Percentiles rank a stretch among this genome's conserved stretches.
Evolutionary conservation across 2,329 filamentous ascomycete species (phyloP).

Genomic region (Rhynchosporium secalis): DNA sequence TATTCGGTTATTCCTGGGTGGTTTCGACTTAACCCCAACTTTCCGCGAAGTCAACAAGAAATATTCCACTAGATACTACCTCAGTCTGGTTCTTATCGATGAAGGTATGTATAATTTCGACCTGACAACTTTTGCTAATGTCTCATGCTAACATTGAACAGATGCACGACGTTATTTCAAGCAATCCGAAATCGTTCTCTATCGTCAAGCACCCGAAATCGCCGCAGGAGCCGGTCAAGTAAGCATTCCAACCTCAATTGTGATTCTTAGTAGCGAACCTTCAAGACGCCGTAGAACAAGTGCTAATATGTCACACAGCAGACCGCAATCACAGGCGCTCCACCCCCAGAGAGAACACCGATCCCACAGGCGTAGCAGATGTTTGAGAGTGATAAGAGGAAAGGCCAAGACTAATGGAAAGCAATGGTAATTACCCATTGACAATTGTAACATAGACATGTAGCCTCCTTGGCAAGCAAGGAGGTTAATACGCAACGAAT

Average conservation of each 20-base stretch:
- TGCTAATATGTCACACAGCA: slow-evolving; percentile 26
- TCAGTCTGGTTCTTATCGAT: slow-evolving; percentile 92
- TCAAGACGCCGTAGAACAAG: too few relatives aligned
- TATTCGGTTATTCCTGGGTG: slow-evolving; percentile 93
- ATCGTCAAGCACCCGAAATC: slow-evolving; percentile 72
- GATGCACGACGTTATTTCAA: slow-evolving; percentile 98
- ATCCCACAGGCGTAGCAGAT: slow-evolving; percentile 24
- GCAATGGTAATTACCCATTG: slow-evolving; percentile 17
- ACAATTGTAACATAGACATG: slow-evolving; percentile 33
- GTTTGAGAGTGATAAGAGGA: neutral
- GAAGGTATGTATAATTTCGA: slow-evolving; percentile 60
- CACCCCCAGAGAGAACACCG: slow-evolving; percentile 37
- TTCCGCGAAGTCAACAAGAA: slow-evolving; percentile 99
- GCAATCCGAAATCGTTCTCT: slow-evolving; percentile 97
- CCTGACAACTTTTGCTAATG: too few relatives aligned
- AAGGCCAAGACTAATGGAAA: slow-evolving; percentile 18
- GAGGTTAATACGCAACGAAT: slow-evolving; percentile 9
- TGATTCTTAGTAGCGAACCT: too few relatives aligned
- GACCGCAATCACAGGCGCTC: slow-evolving; percentile 39
- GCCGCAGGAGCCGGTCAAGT: slow-evolving; percentile 37
- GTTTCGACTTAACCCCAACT: slow-evolving; percentile 95
- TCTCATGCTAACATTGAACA: slow-evolving; percentile 41
- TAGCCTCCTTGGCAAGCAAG: slow-evolving; percentile 3
- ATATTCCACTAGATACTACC: slow-evolving; percentile 96
- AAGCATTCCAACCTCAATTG: too few relatives aligned